Conservation (phyloP, 345 rosid genomes). For the Eucalyptus cloeziana region DNA sequence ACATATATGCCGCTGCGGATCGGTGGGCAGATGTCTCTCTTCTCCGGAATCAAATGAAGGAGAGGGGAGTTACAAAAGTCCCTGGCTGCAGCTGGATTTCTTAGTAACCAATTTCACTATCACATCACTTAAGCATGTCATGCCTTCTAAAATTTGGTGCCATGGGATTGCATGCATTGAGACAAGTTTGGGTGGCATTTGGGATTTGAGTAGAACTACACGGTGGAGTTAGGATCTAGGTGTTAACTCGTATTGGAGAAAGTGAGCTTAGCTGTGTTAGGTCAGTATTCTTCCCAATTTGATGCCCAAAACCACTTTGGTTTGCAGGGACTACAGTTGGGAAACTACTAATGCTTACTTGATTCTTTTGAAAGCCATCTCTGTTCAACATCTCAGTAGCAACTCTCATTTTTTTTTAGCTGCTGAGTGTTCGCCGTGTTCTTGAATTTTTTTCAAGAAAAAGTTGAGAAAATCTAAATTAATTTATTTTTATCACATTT, state of each 20-base stretch:
- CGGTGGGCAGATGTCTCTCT: slow-evolving; percentile 50
- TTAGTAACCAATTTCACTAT: background rate
- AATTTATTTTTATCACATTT: background rate
- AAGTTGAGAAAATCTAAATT: background rate
- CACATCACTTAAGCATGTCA: background rate
- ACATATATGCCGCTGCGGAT: slow-evolving; percentile 54
- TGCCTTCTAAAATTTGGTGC: background rate
- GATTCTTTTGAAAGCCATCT: background rate
- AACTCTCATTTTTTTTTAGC: background rate
- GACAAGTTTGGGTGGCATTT: background rate
- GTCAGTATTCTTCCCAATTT: background rate
- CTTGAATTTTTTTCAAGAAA: background rate
- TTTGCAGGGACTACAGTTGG: background rate
- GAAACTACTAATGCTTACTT: background rate
- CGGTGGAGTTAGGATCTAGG: background rate
- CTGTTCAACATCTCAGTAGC: background rate
- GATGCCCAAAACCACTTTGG: background rate
- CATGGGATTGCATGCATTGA: background rate
- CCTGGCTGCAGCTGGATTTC: slow-evolving; percentile 45
- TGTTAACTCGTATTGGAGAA: background rate
- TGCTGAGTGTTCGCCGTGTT: background rate
- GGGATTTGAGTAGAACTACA: background rate
- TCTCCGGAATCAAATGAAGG: slow-evolving; percentile 51
- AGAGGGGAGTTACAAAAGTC: slow-evolving; percentile 42
- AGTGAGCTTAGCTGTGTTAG: background rate